Evolutionary conservation across 306 rosid species (phyloP), one percentile per base, ranked within the genome.

Genomic region (Mimosa pudica): DNA sequence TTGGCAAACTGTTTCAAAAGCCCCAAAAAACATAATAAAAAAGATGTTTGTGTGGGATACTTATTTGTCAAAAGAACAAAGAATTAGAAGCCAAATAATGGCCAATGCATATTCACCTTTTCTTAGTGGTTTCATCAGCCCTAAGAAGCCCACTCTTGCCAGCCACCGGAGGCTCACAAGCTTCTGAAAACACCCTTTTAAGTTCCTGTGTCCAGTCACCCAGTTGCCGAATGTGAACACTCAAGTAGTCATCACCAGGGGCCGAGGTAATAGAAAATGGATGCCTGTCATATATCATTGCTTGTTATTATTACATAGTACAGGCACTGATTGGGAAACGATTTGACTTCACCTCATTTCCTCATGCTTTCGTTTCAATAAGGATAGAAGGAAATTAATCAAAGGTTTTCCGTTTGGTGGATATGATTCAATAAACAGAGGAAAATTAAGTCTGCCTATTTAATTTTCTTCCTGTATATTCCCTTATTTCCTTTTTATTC

Each of bases 161-260:
- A 8, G 93, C 82, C 11, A 85, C 91, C n/a, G 99, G 96, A 85
- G 94, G 87, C 83, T 93, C 98, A 80, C 99, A 93, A 51, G 91
- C 98, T 80, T 90, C 97, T 35, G 98, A 88, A 78, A 96, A 96
- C 20, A 96, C 89, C 82, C 97, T 90, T 84, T 90, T 96, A 57
- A 96, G 97, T 81, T 96, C 99, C 85, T 86, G 98, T 60, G 99
- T 96, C 99, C 99, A 96, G 77, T 96, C 99, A 75, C 99, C 99
- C 38, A 96, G 91, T 92, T 96, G 99, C 79, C 99, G 89, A 74
- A 96, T 96, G 88, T 96, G 99, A 84, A 96, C 97, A 73, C 99
- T 96, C 82, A 96, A 92, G 81, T 84, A 96, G 87, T 93, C 94
- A 73, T 96, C 99, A n/a, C 91, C 97, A n/a, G 99, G 99, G 82